Base-by-base conservation (phyloP, 352 stramenopile species). In the Pythium aristosporum region DNA sequence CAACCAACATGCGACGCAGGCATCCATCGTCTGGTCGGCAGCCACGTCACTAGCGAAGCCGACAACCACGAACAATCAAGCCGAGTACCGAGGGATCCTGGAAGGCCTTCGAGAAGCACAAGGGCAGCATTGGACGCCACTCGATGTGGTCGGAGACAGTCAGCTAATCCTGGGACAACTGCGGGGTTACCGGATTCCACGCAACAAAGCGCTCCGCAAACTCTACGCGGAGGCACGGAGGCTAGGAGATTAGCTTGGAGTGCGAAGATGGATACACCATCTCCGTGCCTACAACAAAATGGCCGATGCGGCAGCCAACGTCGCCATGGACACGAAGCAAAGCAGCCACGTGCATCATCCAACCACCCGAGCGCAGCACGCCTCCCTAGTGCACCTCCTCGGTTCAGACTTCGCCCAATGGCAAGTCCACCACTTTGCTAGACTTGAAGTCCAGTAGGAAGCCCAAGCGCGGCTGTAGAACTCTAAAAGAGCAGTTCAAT, bases 51-150 rank as follows among this genome's bases (percentile, higher is more conserved):
- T 21, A 10, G 49, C 39, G 12, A 48, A 5, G 28, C 0, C 20
- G 8, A 37, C 9, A 1, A 67, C 61, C 20, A 67, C 60, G 37
- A 67, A 67, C 61, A 61, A 67, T 16, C 20, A 47, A n/a, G 59
- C 49, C 10, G 59, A 66, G 39, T 60, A 55, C 25, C 11, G 13
- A 15, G 59, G 59, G 1, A 18, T 66, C 11, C 1, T 53, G n/a
- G 20, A 13, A 0, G 59, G 59, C 3, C 59, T 65, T 5, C 21
- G 13, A 1, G 25, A n/a, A 9, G 59, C 49, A 5, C n/a, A 21
- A 1, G 8, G 8, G 0, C 30, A 57, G 5, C 12, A 28, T 1
- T 66, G 39, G 59, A 25, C 18, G 0, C 49, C 49, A 0, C 48
- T 65, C 7, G 47, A 39, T 10, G 47, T 63, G 1, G 36, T 63